Base-by-base conservation (phyloP, 805 yeast genomes). In the Ogataea ganodermae region DNA sequence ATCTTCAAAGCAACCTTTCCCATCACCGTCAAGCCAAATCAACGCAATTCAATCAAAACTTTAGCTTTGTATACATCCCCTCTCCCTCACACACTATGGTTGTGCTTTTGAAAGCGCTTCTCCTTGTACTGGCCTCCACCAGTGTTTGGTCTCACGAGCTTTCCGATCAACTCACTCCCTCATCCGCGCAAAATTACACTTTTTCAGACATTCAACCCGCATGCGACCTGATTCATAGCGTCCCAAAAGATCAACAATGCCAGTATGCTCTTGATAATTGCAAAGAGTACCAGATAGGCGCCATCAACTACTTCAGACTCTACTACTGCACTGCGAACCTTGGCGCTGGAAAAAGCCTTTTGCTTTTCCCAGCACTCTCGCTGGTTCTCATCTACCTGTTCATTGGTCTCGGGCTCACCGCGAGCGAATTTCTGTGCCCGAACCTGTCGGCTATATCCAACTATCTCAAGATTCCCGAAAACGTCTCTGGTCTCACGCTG, bases 341-440 rank as follows among this genome's bases (percentile, higher is more conserved):
- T 1, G 38, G 43, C 3, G 12, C 35, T 0, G 41, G 50, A 4
- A 43, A 62, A 37, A 44, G 45, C 6, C 36, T 57, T 41, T 21
- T 64, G 1, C 38, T 57, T 2, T 37, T 66, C 1, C 68, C 70
- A 1, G 3, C 56, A 2, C 33, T 60, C 0, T 16, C 46, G 0
- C 5, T 52, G 1, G 40, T 63, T 8, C 44, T 66, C 28, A 28
- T 74, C 1, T 58, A 75, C 2, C 63, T 85, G 33, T 88, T 91
- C 55, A 67, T 80, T 12, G 71, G 83, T 0, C 73, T 94, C 44
- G 97, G 96, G 0, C 60, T 86, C 4, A 82, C 94, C 1, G 96
- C 97, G 0, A 83, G 92, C 10, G 91, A 89, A 57, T 89, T 76
- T 59, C 67, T 92, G 38, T 86, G 96, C 43, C 96, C 97, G 2